A percentile compares a stretch with the other conserved stretches of the same genome.
Evolutionary conservation across 177 flowering plant species (phyloP).

Genomic region (Vitis hybrid): DNA sequence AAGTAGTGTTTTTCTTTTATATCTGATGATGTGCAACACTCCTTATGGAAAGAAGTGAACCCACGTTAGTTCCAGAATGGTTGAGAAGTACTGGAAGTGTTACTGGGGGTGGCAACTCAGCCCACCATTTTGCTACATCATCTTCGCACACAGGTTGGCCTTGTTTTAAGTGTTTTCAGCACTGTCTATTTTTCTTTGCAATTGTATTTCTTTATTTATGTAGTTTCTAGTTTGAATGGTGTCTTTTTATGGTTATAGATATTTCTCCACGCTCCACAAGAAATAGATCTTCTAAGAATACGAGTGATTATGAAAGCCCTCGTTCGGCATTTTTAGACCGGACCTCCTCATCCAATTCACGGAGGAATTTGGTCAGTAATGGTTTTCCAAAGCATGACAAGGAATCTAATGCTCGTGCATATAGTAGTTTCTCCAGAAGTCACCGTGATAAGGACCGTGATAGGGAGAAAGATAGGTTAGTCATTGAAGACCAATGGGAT

Average conservation of each 20-base stretch:
- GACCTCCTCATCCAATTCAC: conserved; percentile 49
- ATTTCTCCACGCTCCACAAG: conserved; percentile 34
- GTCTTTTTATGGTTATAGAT: conserved; percentile 35
- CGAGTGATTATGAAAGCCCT: conserved; percentile 43
- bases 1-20: conserved; percentile 13
- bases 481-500: conserved; percentile 44
- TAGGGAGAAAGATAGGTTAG: conserved; percentile 53
- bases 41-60: conserved; percentile 92
- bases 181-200: neutral
- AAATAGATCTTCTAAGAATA: conserved; percentile 46
- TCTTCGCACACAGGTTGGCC: conserved; percentile 50
- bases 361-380: conserved; percentile 62
- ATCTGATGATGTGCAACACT: conserved; percentile 51
- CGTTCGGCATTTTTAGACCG: conserved; percentile 50
- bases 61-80: conserved; percentile 92
- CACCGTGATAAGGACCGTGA: conserved; percentile 67
- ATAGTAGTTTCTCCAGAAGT: conserved; percentile 67
- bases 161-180: neutral
- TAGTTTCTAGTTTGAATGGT: neutral
- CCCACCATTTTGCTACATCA: conserved; percentile 53
- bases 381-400: conserved; percentile 51
- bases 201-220: neutral
- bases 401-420: conserved; percentile 20
- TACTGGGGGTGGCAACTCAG: conserved; percentile 52
- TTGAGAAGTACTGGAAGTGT: conserved; percentile 64